Conservation (phyloP, 2,329 filamentous ascomycete genomes). For the Stemphylium lycopersici region DNA sequence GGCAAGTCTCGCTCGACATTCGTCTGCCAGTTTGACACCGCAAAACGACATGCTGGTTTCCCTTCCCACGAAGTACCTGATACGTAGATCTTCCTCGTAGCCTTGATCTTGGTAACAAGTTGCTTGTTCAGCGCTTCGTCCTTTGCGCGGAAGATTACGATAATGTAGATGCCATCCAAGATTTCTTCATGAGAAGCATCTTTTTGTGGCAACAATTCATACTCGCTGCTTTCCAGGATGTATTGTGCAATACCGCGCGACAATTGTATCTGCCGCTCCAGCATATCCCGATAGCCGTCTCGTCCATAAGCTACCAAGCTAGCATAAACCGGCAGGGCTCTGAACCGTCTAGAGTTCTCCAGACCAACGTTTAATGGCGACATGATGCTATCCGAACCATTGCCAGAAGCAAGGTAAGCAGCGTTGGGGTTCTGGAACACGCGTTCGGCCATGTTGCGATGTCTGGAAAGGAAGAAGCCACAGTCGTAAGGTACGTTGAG, state of each 20-base stretch:
- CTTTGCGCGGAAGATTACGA: slow-evolving; percentile 79
- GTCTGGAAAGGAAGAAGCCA: slow-evolving; percentile 82
- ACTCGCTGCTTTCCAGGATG: slow-evolving; percentile 65
- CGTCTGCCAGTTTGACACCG: slow-evolving; percentile 84
- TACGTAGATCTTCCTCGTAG: slow-evolving; percentile 76
- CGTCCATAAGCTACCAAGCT: slow-evolving; percentile 76
- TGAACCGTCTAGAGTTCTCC: slow-evolving; percentile 89
- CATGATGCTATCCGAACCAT: slow-evolving; percentile 60
- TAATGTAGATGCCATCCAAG: slow-evolving; percentile 66
- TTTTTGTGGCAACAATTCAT: slow-evolving; percentile 67
- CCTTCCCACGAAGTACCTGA: slow-evolving; percentile 82
- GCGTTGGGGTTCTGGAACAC: slow-evolving; percentile 73
- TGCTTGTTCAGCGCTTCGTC: slow-evolving; percentile 67
- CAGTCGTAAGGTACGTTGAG: slow-evolving; percentile 95
- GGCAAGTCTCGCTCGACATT: slow-evolving; percentile 70
- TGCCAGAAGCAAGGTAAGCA: slow-evolving; percentile 68
- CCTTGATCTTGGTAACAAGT: slow-evolving; percentile 76
- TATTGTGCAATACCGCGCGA: slow-evolving; percentile 70
- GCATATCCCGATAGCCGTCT: slow-evolving; percentile 70
- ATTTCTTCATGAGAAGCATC: slow-evolving; percentile 46
- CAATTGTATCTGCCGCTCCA: slow-evolving; percentile 74
- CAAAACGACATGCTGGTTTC: slow-evolving; percentile 76
- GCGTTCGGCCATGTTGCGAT: slow-evolving; percentile 11
- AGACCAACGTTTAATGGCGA: slow-evolving; percentile 86
- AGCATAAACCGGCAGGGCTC: slow-evolving; percentile 87